Evolutionary conservation across 2,329 filamentous ascomycete species (phyloP).

Genomic region (Aspergillus unguis): DNA sequence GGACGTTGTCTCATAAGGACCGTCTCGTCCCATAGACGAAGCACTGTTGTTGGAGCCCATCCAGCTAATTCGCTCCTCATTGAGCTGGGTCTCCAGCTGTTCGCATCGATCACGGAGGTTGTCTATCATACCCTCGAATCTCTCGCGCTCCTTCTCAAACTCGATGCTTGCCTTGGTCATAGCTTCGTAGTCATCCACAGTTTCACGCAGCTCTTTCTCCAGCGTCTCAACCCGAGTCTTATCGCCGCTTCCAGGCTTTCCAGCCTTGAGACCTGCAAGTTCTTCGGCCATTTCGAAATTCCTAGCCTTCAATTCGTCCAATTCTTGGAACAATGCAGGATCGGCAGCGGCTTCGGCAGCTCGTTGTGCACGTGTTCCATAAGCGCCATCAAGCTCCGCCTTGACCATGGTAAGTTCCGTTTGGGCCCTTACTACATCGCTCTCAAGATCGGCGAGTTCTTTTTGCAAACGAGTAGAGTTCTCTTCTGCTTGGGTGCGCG

Average conservation of each 20-base stretch:
- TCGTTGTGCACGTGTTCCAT: conserved; percentile 70
- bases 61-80: conserved; percentile 65
- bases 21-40: conserved; percentile 37
- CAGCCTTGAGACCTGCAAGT: conserved; percentile 42
- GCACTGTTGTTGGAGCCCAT: conserved; percentile 56
- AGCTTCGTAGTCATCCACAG: conserved; percentile 66
- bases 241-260: conserved; percentile 34
- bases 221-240: conserved; percentile 53
- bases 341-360: conserved; percentile 63
- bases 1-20: conserved; percentile 57
- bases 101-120: conserved; percentile 62
- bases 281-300: conserved; percentile 49
- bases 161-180: conserved; percentile 68
- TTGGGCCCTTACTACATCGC: conserved; percentile 62
- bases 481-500: conserved; percentile 33
- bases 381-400: conserved; percentile 91
- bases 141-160: conserved; percentile 67
- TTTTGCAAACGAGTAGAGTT: conserved; percentile 43
- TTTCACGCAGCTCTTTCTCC: conserved; percentile 64
- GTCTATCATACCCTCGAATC: conserved; percentile 62
- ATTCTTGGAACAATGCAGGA: conserved; percentile 57
- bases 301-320: conserved; percentile 53
- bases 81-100: conserved; percentile 59
- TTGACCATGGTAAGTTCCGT: conserved; percentile 85
- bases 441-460: conserved; percentile 56